Evolutionary conservation across 2,329 filamentous ascomycete species (phyloP).

Genomic region (Monilinia fructicola): DNA sequence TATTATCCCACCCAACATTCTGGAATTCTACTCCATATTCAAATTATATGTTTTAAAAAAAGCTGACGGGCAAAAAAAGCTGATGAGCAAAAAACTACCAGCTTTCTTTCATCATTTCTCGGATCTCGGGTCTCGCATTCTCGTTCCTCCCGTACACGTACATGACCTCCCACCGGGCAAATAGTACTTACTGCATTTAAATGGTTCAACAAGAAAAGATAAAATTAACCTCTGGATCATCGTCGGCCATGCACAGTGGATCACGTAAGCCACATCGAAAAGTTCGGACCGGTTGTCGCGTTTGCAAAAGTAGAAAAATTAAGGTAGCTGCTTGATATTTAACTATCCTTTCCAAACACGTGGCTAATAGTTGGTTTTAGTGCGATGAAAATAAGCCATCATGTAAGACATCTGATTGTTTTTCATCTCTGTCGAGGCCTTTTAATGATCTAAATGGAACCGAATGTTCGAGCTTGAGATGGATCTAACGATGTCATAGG

Average conservation of each 20-base stretch:
- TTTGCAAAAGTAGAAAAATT: slow-evolving; percentile 46
- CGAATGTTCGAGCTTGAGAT: neutral
- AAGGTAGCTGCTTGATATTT: slow-evolving; percentile 39
- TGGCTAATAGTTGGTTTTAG: slow-evolving; percentile 31
- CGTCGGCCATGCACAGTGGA: slow-evolving; percentile 1
- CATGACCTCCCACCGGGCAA: no score
- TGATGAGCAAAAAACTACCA: no score
- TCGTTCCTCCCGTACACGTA: neutral
- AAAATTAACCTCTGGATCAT: neutral
- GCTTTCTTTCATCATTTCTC: neutral
- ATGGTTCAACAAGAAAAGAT: neutral
- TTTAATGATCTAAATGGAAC: no score
- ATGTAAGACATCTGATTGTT: slow-evolving; percentile 31
- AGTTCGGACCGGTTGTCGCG: slow-evolving; percentile 44
- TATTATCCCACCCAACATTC: no score
- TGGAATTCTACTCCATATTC: no score
- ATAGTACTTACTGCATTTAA: no score
- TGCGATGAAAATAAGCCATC: slow-evolving; percentile 45
- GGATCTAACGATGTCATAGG: neutral
- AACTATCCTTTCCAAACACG: neutral
- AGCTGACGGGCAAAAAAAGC: no score
- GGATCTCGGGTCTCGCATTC: neutral
- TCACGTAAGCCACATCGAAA: slow-evolving; percentile 34
- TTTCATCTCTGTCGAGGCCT: no score
- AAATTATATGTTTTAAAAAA: no score